phyloP scores from a whole-genome alignment of 768 basidiomycete genomes.

The Suillus weaverae region DNA sequence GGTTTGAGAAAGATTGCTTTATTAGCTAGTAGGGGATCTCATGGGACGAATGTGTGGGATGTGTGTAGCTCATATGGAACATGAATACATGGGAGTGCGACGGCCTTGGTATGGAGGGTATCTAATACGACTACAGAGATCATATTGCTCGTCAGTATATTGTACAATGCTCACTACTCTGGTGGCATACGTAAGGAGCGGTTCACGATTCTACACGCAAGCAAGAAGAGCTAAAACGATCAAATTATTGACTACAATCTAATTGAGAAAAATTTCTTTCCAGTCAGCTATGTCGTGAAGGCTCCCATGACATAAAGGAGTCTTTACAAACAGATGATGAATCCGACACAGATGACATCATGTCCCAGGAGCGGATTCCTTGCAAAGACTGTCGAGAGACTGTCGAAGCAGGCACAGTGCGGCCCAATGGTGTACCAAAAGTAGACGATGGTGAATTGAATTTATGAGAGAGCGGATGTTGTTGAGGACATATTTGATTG shows the following conservation, averaged over 20 bases:
- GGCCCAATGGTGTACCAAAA: neutral
- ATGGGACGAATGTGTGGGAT: neutral
- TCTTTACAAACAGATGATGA: slow-evolving; percentile 48
- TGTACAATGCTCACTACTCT: neutral
- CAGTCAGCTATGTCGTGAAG: slow-evolving; percentile 36
- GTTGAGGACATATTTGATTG: slow-evolving; percentile 12
- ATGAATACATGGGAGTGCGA: neutral
- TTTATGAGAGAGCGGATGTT: slow-evolving; percentile 14
- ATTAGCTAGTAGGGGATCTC: neutral
- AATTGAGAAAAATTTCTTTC: neutral
- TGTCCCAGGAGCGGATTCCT: slow-evolving; percentile 21
- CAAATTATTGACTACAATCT: neutral
- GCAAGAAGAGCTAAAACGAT: neutral
- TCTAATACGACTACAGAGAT: neutral
- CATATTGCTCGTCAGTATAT: neutral
- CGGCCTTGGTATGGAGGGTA: neutral
- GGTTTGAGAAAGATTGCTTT: neutral
- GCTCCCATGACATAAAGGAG: slow-evolving; percentile 64
- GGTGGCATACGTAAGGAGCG: neutral
- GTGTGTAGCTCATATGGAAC: neutral
- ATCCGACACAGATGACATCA: slow-evolving; percentile 20
- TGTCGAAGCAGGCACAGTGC: slow-evolving; percentile 22
- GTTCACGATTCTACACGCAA: neutral
- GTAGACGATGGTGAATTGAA: neutral
- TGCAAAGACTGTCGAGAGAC: slow-evolving; percentile 19